These are phyloP conservation scores for Sporothrix humicola DNA, from an alignment of 2,329 filamentous ascomycete genomes.

Conservation along the genomic window DNA sequence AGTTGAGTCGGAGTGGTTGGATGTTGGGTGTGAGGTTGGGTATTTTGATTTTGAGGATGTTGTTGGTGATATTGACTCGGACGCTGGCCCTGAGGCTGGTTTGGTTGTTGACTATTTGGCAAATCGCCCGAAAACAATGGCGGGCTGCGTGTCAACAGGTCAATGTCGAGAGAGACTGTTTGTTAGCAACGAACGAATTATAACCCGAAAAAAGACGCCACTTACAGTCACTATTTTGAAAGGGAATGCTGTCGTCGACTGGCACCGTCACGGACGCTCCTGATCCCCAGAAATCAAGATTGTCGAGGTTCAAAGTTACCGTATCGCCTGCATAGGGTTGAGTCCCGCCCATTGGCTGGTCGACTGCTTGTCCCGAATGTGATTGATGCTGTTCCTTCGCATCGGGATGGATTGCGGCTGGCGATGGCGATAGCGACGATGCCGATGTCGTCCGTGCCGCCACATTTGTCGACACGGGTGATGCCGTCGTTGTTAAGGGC, in stretches of 20 bases:
- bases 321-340: neutral
- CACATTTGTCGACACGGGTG: neutral
- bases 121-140: conserved; percentile 2
- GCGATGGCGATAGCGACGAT: conserved; percentile 20
- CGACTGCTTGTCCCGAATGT: neutral
- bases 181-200: neutral
- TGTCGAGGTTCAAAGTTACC: conserved; percentile 18
- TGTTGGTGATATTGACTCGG: neutral
- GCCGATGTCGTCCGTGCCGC: neutral
- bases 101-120: neutral
- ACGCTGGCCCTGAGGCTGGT: neutral
- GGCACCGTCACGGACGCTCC: conserved; percentile 21
- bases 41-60: neutral
- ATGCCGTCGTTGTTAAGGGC: neutral
- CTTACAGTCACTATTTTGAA: conserved; percentile 26
- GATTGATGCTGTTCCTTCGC: neutral
- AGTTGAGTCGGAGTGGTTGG: neutral
- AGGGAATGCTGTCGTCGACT: neutral
- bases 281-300: conserved; percentile 19
- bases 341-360: conserved; percentile 19
- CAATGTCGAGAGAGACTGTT: conserved; percentile 32
- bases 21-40: neutral
- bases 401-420: neutral
- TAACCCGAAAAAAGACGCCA: neutral
- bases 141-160: conserved; percentile 23